phyloP scores from a whole-genome alignment of 2,329 filamentous ascomycete species.

The Stagonosporopsis rhizophila region DNA sequence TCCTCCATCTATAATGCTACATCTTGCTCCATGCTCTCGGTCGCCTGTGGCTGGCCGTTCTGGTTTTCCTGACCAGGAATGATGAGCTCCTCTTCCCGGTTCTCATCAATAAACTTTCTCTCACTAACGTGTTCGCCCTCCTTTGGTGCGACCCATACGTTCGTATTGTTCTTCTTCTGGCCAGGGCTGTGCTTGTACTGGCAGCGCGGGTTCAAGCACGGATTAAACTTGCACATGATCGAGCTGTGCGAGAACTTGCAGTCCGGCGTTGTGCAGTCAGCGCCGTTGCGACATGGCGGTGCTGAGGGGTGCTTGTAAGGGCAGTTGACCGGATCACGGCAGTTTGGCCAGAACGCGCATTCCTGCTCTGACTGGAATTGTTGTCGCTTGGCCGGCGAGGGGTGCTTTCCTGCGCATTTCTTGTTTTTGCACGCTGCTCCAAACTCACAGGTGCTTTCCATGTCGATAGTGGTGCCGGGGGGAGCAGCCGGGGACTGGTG shows the following conservation, averaged over 20 bases:
- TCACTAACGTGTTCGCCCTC: constrained; percentile 75
- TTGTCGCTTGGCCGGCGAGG: constrained; percentile 81
- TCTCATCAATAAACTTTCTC: constrained; percentile 82
- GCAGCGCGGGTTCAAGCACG: constrained; percentile 88
- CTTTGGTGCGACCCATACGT: constrained; percentile 80
- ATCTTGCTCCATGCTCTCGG: constrained; percentile 31
- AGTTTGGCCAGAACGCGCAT: constrained; percentile 92
- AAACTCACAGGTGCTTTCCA: constrained; percentile 80
- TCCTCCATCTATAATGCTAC: constrained; percentile 24
- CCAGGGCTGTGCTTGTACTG: constrained; percentile 90
- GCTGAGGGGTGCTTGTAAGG: constrained; percentile 88
- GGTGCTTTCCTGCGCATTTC: constrained; percentile 91
- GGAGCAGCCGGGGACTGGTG: constrained; percentile 93
- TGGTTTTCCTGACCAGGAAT: constrained; percentile 59
- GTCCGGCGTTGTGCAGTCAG: constrained; percentile 78
- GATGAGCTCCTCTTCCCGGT: constrained; percentile 73
- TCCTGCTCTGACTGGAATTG: constrained; percentile 83
- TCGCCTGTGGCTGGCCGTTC: constrained; percentile 15
- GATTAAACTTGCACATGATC: constrained; percentile 87
- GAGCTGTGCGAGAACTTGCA: constrained; percentile 92
- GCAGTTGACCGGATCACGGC: constrained; percentile 79
- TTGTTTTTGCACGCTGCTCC: constrained; percentile 94
- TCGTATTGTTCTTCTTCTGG: constrained; percentile 76
- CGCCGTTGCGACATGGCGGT: constrained; percentile 89
- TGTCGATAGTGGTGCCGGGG: constrained; percentile 76